Conservation (phyloP, 2,329 filamentous ascomycete genomes). For the Pseudogymnoascus sp. region DNA sequence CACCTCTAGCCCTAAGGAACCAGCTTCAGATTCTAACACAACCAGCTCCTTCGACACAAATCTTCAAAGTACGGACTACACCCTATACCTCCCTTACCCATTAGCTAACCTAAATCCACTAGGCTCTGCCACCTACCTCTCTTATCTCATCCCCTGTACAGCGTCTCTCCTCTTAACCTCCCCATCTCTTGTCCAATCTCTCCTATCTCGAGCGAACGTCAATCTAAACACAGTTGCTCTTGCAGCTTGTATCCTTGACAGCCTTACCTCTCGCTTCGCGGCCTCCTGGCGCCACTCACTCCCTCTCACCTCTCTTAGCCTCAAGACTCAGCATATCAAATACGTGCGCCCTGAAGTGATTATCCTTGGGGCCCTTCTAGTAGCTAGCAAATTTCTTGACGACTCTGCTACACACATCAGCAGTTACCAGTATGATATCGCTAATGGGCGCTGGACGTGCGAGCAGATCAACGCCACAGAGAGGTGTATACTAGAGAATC, state of each 20-base stretch:
- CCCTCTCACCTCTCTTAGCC: constrained; percentile 35
- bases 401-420: constrained; percentile 49
- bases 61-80: constrained; percentile 21
- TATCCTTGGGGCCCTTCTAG: constrained; percentile 52
- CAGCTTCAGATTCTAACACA: constrained; percentile 16
- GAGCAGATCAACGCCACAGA: constrained; percentile 59
- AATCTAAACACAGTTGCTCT: constrained; percentile 57
- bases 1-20: constrained; percentile 16
- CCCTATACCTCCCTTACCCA: background rate
- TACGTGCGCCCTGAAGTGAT: constrained; percentile 56
- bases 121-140: constrained; percentile 58
- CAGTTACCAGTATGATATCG: constrained; percentile 50
- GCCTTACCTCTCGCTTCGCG: constrained; percentile 55
- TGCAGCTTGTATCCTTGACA: constrained; percentile 61
- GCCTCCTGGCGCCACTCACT: constrained; percentile 55
- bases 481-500: constrained; percentile 56
- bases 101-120: constrained; percentile 27
- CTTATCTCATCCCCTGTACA: constrained; percentile 58
- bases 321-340: constrained; percentile 47
- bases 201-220: constrained; percentile 51
- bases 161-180: constrained; percentile 55
- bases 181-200: constrained; percentile 51
- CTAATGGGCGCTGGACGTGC: constrained; percentile 49
- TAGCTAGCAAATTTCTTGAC: constrained; percentile 59
- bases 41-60: constrained; percentile 21